Conservation (phyloP, 140 eudicot genomes). For the Stevia rebaudiana region DNA sequence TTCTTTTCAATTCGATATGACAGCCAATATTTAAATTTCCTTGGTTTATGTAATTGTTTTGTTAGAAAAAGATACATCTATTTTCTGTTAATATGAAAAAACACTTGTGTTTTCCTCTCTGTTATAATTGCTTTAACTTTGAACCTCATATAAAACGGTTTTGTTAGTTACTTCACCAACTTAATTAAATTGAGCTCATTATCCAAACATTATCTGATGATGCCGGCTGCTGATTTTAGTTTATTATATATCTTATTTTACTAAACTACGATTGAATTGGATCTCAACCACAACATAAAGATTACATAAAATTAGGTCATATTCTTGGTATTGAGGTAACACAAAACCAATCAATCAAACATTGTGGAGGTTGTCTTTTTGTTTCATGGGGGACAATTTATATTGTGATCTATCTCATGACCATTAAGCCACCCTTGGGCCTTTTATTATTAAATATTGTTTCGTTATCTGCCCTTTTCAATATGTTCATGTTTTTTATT, state of each 20-base stretch:
- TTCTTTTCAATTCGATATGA: no score
- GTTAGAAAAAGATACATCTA: no score
- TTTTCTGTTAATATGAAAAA: no score
- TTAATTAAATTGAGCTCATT: background rate
- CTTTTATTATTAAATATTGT: conserved; percentile 11
- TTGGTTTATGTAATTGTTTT: no score
- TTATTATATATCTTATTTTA: no score
- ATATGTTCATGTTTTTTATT: conserved; percentile 16
- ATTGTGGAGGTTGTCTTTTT: conserved; percentile 18
- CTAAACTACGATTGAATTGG: background rate
- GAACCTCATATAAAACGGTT: background rate
- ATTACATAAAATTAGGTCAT: conserved; percentile 36
- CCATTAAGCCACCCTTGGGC: conserved; percentile 33
- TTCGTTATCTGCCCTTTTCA: conserved; percentile 12
- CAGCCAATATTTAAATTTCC: no score
- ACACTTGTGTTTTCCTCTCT: no score
- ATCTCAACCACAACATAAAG: conserved; percentile 15
- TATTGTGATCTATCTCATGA: conserved; percentile 29
- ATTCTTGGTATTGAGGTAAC: conserved; percentile 28
- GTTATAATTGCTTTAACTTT: no score
- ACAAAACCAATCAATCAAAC: conserved; percentile 27
- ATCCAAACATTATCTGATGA: background rate
- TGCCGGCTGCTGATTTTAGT: no score
- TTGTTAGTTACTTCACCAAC: background rate
- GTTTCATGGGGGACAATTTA: conserved; percentile 25